Base-by-base conservation (phyloP, 2,329 filamentous ascomycete genomes). In the Acrodontium crateriforme region DNA sequence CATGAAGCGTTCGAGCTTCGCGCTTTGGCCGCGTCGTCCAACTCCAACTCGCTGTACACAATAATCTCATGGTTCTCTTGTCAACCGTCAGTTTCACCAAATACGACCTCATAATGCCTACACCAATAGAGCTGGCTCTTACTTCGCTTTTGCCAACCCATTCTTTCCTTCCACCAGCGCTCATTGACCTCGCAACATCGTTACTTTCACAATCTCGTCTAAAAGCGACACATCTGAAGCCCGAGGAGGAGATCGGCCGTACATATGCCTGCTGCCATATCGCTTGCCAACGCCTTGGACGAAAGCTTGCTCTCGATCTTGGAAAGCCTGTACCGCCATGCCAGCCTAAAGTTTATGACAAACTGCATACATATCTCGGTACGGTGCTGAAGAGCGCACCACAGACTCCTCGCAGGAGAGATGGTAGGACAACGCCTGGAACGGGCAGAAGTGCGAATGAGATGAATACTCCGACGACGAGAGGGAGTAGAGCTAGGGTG, bases 271-370 rank as follows among this genome's bases (percentile, higher is more conserved):
- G 84, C 51, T 79, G 81, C 9, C 77, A 93, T 54, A 69, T 98
- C 35, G 89, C 89, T 12, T 95, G 85, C 49, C 82, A 87, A 29
- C 83, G 83, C 29, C 63, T 93, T 20, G 85, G 84, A 47, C 78
- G 74, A 30, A 53, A 64, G 1, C 69, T 92, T 24, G 72, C 84
- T 47, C 71, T 93, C 6, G 84, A 85, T 1, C 69, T 74, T 1
- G 76, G 85, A 32, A 71, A 79, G 37, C 69, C 78, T 3, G 69
- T 74, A 4, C 81, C 84, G 2, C 84, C 84, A 3, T 78, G 83
- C 29, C 74, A 75, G 25, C 83, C 82, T 1, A 69, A 73, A 30
- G 67, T 83, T 28, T 95, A 95, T 61, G 80, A 79, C 45, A 81
- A 82, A 33, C 64, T 95, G 19, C 89, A 85, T 52, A 62, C 62